Conservation (phyloP, 2,329 filamentous ascomycete species). For the Zymoseptoria passerinii region DNA sequence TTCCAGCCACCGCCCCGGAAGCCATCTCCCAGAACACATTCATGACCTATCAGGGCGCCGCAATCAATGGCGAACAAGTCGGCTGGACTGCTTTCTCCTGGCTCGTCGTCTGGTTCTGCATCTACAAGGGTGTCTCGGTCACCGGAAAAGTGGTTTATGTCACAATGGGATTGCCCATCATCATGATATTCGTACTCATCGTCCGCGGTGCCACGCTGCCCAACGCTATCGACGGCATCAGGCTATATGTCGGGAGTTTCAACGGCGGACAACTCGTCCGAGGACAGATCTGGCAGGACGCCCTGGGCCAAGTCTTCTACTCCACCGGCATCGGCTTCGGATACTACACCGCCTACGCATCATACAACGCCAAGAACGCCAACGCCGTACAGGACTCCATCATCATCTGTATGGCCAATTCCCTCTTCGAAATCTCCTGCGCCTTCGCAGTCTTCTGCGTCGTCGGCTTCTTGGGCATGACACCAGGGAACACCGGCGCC, state of each 20-base stretch:
- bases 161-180: slow-evolving; percentile 53
- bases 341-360: slow-evolving; percentile 52
- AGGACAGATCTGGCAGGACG: slow-evolving; percentile 50
- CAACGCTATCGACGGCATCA: slow-evolving; percentile 47
- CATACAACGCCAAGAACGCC: slow-evolving; percentile 48
- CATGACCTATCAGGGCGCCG: slow-evolving; percentile 40
- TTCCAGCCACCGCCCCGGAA: slow-evolving; percentile 33
- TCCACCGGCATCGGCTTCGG: slow-evolving; percentile 52
- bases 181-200: slow-evolving; percentile 49
- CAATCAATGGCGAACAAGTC: slow-evolving; percentile 48
- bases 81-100: slow-evolving; percentile 52
- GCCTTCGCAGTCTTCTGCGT: slow-evolving; percentile 48
- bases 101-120: slow-evolving; percentile 53
- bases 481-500: slow-evolving; percentile 35
- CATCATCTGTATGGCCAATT: slow-evolving; percentile 48
- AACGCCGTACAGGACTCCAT: slow-evolving; percentile 53
- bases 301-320: slow-evolving; percentile 53
- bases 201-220: slow-evolving; percentile 47
- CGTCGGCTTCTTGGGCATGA: slow-evolving; percentile 40
- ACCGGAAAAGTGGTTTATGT: slow-evolving; percentile 54
- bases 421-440: slow-evolving; percentile 48
- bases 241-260: slow-evolving; percentile 43
- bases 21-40: slow-evolving; percentile 25
- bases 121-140: slow-evolving; percentile 51
- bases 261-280: slow-evolving; percentile 43